phyloP scores from a whole-genome alignment of 257 asterid genomes.

The Scutellaria galericulata region DNA sequence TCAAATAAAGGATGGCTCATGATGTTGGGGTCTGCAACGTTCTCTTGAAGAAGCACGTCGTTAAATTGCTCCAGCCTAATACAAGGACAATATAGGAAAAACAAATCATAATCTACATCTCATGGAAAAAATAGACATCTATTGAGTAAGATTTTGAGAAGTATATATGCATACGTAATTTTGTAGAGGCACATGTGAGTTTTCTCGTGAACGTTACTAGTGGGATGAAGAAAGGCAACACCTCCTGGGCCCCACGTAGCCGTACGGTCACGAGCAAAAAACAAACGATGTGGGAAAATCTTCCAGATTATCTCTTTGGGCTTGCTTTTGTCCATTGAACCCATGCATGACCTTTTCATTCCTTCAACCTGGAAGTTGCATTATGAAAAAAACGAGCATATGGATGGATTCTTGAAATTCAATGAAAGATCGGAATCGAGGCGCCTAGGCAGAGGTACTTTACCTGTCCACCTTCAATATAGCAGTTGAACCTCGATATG shows the following conservation, averaged over 20 bases:
- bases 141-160: slow-evolving; percentile 7
- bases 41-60: slow-evolving; percentile 84
- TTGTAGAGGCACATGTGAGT: slow-evolving; percentile 73
- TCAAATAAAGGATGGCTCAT: slow-evolving; percentile 68
- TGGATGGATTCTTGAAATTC: slow-evolving; percentile 12
- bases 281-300: slow-evolving; percentile 76
- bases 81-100: slow-evolving; percentile 1
- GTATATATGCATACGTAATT: slow-evolving; percentile 65
- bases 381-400: slow-evolving; percentile 11
- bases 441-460: background rate
- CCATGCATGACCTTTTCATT: slow-evolving; percentile 70
- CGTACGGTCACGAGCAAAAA: slow-evolving; percentile 75
- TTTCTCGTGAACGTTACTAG: slow-evolving; percentile 61
- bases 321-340: slow-evolving; percentile 73
- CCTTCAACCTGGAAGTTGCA: slow-evolving; percentile 70
- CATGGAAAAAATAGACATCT: background rate
- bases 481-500: slow-evolving; percentile 70
- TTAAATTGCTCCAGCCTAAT: slow-evolving; percentile 94
- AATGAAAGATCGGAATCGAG: no score
- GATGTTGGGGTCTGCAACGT: slow-evolving; percentile 47
- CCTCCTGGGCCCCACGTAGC: slow-evolving; percentile 97
- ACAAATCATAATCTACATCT: slow-evolving; percentile 11
- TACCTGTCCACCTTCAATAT: slow-evolving; percentile 96
- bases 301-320: slow-evolving; percentile 76
- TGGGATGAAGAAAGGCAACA: slow-evolving; percentile 91